Base-by-base conservation (phyloP, 331 rosid species). In the Rhamnella rubrinervis region DNA sequence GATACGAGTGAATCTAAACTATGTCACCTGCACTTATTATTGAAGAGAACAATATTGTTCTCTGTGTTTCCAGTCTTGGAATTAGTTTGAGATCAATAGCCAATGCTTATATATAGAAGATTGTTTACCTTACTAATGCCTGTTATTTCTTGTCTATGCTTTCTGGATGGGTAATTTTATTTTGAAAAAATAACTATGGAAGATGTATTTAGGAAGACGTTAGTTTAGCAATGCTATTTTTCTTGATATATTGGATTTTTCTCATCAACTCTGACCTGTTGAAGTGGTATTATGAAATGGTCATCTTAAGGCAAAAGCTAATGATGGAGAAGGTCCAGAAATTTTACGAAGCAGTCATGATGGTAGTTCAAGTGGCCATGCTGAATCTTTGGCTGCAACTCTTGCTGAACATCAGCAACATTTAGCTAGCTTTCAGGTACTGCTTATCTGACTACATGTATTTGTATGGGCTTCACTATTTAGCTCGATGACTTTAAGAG, bases 331-430 rank as follows among this genome's bases (percentile, higher is more conserved):
- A 61, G 97, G 99, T 85, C 99, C 99, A 67, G 97, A 91, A 79
- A 95, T 95, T 65, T 83, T 95, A 81, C 85, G 85, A 61, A 84
- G 85, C 75, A 74, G 84, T 52, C 90, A 75, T 67, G 96, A 91
- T 84, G 96, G 93, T 1, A 80, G 84, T 68, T 79, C 96, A 44
- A 82, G 93, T 83, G 96, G 99, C 56, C 99, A 91, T 79, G 86
- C 97, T 1, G 99, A 89, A 73, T 91, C 96, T 74, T 82, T 95
- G 75, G 89, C 93, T 35, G 91, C 93, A 83, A 89, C 97, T 81
- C 97, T 95, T 75, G 83, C 96, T 20, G 99, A 95, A 80, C 99
- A 95, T 82, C 99, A 95, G 81, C 99, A 95, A 73, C 99, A 95
- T 84, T 81, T 91, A 56, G 92, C 97, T 75, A 95, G 99, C 88